Base-by-base conservation (phyloP, 2,329 filamentous ascomycete genomes). In the Aspergillus arachidicola region DNA sequence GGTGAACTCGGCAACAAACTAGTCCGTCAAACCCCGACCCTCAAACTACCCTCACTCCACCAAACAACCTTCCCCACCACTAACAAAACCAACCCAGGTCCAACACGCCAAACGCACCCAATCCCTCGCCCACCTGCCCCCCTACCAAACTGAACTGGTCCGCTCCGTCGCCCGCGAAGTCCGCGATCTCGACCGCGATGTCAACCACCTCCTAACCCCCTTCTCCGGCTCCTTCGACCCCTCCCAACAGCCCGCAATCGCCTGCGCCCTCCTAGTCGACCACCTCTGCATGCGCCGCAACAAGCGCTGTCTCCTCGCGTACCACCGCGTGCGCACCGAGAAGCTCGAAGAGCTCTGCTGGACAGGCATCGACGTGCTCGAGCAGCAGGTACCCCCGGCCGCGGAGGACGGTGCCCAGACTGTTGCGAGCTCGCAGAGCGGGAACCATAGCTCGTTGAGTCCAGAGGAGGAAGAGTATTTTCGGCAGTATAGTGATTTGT, bases 391-490 rank as follows among this genome's bases (percentile, higher is more conserved):
- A 70, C 86, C 87, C 73, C 76, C 82, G 74, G 77, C 82, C 62
- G 79, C 78, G 61, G 78, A 79, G 71, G 62, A 78, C 71, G 66
- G 76, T 67, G 59, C 16, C 57, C n/a, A 26, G 11, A 10, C 21
- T 46, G 75, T n/a, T 75, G 79, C 80, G 62, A 81, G 79, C 26
- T 69, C 70, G 11, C 84, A 87, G 60, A 82, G 79, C 32, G 81
- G 76, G 58, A 66, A 65, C 46, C 77, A 88, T 63, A 94, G 90
- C 81, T 94, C 91, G 72, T 81, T 98, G 63, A 97, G 93, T 72
- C 94, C 95, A 0, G 94, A 98, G 76, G 95, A 99, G 77, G 94
- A 97, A 77, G 95, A 98, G 71, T 99, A 97, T 74, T 91, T 97
- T 62, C 86, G 94, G 64, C 90, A 94, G 73, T 99, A 97, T 75